Conservation (phyloP, 495 filamentous ascomycete species). For the Polyplosphaeria fusca region DNA sequence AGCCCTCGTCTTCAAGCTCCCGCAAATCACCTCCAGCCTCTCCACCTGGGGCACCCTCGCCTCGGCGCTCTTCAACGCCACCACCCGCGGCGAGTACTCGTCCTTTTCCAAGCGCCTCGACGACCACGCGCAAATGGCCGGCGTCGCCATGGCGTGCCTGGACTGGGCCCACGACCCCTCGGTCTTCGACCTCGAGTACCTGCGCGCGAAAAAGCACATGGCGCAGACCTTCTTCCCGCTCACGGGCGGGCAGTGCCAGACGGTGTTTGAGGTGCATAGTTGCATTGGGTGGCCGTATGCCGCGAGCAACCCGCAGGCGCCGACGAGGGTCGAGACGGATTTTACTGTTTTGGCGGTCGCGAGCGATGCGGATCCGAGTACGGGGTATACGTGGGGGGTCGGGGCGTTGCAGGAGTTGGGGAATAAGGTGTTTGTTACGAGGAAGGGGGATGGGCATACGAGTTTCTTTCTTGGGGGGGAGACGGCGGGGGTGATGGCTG, state of each 20-base stretch:
- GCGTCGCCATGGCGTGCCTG: constrained; percentile 1
- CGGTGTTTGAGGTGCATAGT: background rate
- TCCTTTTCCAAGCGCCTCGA: background rate
- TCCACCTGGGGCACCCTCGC: background rate
- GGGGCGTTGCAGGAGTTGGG: constrained; percentile 9
- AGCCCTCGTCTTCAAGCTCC: background rate
- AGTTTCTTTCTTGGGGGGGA: constrained; percentile 3
- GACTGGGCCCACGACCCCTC: constrained; percentile 4
- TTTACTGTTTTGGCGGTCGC: constrained; percentile 7
- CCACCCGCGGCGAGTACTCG: background rate
- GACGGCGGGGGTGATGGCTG: background rate
- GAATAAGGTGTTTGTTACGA: constrained; percentile 10
- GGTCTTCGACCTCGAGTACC: constrained; percentile 1
- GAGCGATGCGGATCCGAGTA: constrained; percentile 7
- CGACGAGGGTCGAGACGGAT: constrained; percentile 6
- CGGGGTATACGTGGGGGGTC: constrained; percentile 2
- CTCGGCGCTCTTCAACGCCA: background rate
- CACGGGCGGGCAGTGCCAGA: background rate
- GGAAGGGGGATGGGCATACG: constrained; percentile 15
- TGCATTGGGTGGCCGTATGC: constrained; percentile 11
- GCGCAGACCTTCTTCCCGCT: background rate
- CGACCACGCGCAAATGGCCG: background rate
- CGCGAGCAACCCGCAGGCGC: constrained; percentile 10
- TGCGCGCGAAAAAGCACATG: constrained; percentile 2
- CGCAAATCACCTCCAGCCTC: background rate